Evolutionary conservation across 345 rosid genomes (phyloP).

Genomic region (Bruguiera gymnorhiza): DNA sequence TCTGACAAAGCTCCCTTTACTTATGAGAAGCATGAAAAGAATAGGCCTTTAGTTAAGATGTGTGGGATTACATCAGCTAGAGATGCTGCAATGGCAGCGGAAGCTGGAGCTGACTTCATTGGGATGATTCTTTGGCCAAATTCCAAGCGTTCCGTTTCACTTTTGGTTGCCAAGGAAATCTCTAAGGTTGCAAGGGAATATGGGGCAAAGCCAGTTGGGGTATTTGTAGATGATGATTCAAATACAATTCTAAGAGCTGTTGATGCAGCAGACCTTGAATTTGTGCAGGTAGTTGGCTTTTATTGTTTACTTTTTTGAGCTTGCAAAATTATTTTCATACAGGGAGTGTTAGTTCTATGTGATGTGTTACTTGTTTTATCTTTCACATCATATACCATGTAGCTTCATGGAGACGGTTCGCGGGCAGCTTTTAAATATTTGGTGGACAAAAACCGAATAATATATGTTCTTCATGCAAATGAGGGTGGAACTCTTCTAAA

Average conservation of each 20-base stretch:
- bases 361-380: not conserved
- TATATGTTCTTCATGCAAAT: constrained; percentile 78
- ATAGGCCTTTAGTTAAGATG: constrained; percentile 65
- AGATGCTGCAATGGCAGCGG: constrained; percentile 84
- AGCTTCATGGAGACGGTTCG: constrained; percentile 83
- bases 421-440: constrained; percentile 55
- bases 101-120: constrained; percentile 75
- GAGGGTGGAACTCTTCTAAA: constrained; percentile 61
- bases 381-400: constrained; percentile 12
- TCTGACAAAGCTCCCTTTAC: constrained; percentile 22
- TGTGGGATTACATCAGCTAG: constrained; percentile 74
- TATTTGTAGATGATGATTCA: constrained; percentile 78
- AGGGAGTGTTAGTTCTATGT: not conserved
- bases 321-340: not conserved
- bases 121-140: constrained; percentile 94
- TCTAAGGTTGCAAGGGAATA: constrained; percentile 72
- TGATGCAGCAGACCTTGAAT: constrained; percentile 61
- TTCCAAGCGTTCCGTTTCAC: constrained; percentile 76
- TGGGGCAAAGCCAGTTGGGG: constrained; percentile 79
- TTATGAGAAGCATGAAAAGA: constrained; percentile 29
- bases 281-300: constrained; percentile 59
- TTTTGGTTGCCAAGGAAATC: constrained; percentile 68
- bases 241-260: constrained; percentile 60
- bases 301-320: not conserved
- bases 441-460: constrained; percentile 40